Base-by-base conservation (phyloP, 345 rosid species). In the Excoecaria cochinchinensis region DNA sequence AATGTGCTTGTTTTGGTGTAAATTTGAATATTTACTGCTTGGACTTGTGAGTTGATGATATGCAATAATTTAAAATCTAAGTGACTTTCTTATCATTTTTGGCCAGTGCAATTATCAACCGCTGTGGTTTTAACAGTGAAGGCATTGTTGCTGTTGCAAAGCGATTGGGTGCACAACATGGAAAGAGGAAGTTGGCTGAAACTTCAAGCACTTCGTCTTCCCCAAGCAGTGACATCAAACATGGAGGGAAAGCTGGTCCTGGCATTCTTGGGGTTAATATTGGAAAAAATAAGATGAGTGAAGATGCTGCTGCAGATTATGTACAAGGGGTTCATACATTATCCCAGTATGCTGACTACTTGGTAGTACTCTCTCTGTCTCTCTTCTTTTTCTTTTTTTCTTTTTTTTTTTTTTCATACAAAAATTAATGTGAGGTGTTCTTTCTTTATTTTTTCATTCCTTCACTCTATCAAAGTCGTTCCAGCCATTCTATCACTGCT, bases 201-300 rank as follows among this genome's bases (percentile, higher is more conserved):
- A 90, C 97, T 70, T 87, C 94, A 69, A 89, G 87, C 79, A 74
- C 90, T 53, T 84, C 90, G 38, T 73, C 98, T 22, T 62, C 91
- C 42, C 77, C 88, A 21, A 69, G 70, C 38, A 90, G 86, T 42
- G 95, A 90, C 42, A 80, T 64, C 55, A 90, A 87, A 84, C 92
- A 89, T 5, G 98, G 98, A 55, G 99, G 99, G 56, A 95, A 93
- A 85, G 97, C 98, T 76, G 98, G 99, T 69, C 98, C 97, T 74
- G 99, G 98, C 78, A 95, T 93, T 82, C 98, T 95, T 72, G 99
- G 98, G 61, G 97, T 93, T 65, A 93, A 93, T 82, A 94, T 93
- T 80, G 99, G 99, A 84, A 95, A 95, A 87, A 95, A 91, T 86
- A 95, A 95, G 87, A 86, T 90, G 21, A 95, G 93, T 85, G 98